These are phyloP conservation scores for Ogataea nonfermentans DNA, from an alignment of 805 yeast genomes.

Conservation along the genomic window DNA sequence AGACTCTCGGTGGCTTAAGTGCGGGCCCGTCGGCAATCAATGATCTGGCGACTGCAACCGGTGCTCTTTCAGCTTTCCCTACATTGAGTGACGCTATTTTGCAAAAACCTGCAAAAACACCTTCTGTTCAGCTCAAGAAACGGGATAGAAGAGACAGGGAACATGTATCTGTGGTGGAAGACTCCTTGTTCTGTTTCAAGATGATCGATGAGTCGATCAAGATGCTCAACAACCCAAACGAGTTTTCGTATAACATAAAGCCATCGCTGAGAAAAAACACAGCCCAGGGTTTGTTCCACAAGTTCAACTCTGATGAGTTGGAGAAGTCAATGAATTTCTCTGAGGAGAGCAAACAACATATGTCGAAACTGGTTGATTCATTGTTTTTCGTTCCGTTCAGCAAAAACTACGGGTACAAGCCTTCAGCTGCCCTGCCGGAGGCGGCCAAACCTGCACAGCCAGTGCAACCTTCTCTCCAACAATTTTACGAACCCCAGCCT, in stretches of 20 bases:
- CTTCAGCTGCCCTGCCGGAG: slow-evolving; percentile 11
- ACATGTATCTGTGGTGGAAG: slow-evolving; percentile 20
- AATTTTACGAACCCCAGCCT: slow-evolving; percentile 32
- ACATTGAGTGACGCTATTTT: slow-evolving; percentile 27
- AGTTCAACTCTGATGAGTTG: slow-evolving; percentile 18
- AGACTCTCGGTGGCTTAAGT: slow-evolving; percentile 25
- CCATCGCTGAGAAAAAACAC: slow-evolving; percentile 22
- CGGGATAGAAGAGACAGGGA: slow-evolving; percentile 31
- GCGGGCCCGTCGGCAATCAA: slow-evolving; percentile 7
- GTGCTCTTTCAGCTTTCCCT: slow-evolving; percentile 31
- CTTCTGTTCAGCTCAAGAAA: slow-evolving; percentile 21
- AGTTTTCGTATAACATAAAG: slow-evolving; percentile 26
- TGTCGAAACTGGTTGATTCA: slow-evolving; percentile 31
- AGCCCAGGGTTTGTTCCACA: slow-evolving; percentile 25
- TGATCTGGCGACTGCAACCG: slow-evolving; percentile 11
- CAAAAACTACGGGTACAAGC: slow-evolving; percentile 31
- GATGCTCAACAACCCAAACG: slow-evolving; percentile 23
- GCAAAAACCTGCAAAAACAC: slow-evolving; percentile 19
- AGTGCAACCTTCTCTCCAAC: slow-evolving; percentile 32
- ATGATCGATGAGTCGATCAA: slow-evolving; percentile 29
- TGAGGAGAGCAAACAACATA: slow-evolving; percentile 24
- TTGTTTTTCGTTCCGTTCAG: slow-evolving; percentile 33
- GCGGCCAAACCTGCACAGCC: slow-evolving; percentile 22
- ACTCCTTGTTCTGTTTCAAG: slow-evolving; percentile 25
- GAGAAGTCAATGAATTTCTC: slow-evolving; percentile 13